Base-by-base conservation (phyloP, 176 grass and related monocot genomes). In the Oryza longistaminata region DNA sequence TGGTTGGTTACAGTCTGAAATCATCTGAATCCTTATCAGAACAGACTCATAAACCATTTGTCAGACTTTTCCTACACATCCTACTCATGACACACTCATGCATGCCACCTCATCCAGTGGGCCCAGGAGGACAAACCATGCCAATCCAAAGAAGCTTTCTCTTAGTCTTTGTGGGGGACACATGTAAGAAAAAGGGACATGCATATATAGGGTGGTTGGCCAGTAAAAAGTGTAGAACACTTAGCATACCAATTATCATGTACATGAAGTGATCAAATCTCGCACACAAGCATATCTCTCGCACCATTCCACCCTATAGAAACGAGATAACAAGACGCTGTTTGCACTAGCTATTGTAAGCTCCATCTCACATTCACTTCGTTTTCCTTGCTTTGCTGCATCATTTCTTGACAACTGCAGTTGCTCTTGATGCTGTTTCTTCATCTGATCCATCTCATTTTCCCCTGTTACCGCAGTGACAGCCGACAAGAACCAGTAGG, bases 51-150 rank as follows among this genome's bases (percentile, higher is more conserved):
- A 53, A 53, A 16, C 5, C 24, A 58, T 69, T 26, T 75, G 62
- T 11, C 60, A 61, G 39, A 48, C 22, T 69, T 83, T 87, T 64
- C 7, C 69, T 16, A 12, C 88, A 70, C 21, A 74, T 83, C 74
- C 84, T 74, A 90, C 48, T 83, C 88, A 83, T 79, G 60, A 9
- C 61, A 87, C 79, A 79, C 79, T 83, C 79, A 90, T 78, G 69
- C 84, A 90, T 2, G 60, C 68, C 80, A 69, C 73, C 74, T 79
- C 64, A 75, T 43, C 70, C 40, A 64, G 43, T 77, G 71, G 66
- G 9, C 79, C 82, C 62, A 66, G 8, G 16, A 76, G 43, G 62
- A 62, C 66, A 49, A 49, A 25, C 66, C 79, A 62, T 82, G 37
- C 39, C 79, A 22, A 34, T 82, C 66, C 26, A 0, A 73, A 5